phyloP scores from a whole-genome alignment of 106 monocot species.

The Dioscorea dumetorum region DNA sequence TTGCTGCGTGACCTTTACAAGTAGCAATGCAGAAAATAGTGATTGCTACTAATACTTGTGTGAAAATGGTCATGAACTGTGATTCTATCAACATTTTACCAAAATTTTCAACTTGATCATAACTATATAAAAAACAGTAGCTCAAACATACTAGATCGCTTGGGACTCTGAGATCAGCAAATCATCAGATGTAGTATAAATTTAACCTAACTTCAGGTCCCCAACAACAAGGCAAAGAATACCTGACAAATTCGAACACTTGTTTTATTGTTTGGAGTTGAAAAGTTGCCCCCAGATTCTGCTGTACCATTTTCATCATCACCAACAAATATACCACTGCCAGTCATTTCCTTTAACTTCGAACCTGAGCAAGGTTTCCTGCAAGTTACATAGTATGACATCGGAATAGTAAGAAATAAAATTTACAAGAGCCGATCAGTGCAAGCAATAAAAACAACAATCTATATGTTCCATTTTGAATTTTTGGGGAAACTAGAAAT shows the following conservation, averaged over 20 bases:
- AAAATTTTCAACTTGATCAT: no score
- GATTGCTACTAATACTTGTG: no score
- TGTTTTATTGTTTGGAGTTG: conserved; percentile 23
- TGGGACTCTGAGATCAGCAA: not conserved
- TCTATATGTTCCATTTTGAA: no score
- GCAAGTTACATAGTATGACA: not conserved
- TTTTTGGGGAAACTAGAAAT: no score
- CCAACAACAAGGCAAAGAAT: not conserved
- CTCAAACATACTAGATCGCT: not conserved
- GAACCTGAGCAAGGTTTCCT: conserved; percentile 62
- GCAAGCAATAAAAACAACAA: not conserved
- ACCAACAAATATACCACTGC: conserved; percentile 66
- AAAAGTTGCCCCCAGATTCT: conserved; percentile 18
- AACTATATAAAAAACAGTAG: no score
- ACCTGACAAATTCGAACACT: conserved; percentile 48
- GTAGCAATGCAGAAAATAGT: no score
- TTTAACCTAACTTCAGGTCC: not conserved
- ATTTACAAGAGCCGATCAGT: not conserved
- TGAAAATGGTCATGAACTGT: no score
- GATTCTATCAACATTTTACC: no score
- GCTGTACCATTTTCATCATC: conserved; percentile 22
- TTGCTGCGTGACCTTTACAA: no score
- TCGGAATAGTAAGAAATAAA: not conserved
- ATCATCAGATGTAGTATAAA: not conserved
- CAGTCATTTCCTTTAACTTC: conserved; percentile 64